Percentiles rank a stretch among this genome's conserved stretches.
Conservation (phyloP, 495 filamentous ascomycete species). For the Neurospora hispaniola region DNA sequence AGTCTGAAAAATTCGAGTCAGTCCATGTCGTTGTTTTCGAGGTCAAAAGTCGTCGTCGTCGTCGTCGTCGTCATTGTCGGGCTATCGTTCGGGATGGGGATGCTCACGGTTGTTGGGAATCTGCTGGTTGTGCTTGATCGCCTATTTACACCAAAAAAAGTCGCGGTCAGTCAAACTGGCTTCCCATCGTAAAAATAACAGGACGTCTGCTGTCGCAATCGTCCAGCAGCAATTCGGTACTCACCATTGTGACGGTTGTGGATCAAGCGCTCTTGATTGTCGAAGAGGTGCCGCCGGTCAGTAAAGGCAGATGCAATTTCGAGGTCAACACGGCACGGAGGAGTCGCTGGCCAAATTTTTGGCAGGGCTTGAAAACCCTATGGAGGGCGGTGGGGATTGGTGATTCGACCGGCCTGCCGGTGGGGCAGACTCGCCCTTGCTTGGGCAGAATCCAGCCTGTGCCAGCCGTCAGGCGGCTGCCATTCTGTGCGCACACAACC, state of each 20-base stretch:
- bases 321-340: constrained; percentile 21
- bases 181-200: constrained; percentile 1
- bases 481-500: neutral
- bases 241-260: constrained; percentile 29
- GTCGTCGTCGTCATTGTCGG: constrained; percentile 8
- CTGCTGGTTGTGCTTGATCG: constrained; percentile 99
- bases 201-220: constrained; percentile 6
- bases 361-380: constrained; percentile 41
- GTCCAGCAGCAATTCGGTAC: constrained; percentile 2
- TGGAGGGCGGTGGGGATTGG: constrained; percentile 19
- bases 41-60: constrained; percentile 7
- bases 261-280: constrained; percentile 30
- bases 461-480: neutral
- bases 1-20: constrained; percentile 49
- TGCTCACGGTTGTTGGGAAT: constrained; percentile 91
- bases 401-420: constrained; percentile 13
- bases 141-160: constrained; percentile 26
- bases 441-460: neutral
- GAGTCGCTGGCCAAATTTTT: constrained; percentile 28
- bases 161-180: constrained; percentile 11
- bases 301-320: constrained; percentile 30
- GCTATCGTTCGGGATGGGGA: constrained; percentile 6
- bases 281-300: constrained; percentile 22
- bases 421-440: neutral
- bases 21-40: constrained; percentile 5